Conservation (phyloP, 2,329 filamentous ascomycete species). For the Aspergillus sclerotialis region DNA sequence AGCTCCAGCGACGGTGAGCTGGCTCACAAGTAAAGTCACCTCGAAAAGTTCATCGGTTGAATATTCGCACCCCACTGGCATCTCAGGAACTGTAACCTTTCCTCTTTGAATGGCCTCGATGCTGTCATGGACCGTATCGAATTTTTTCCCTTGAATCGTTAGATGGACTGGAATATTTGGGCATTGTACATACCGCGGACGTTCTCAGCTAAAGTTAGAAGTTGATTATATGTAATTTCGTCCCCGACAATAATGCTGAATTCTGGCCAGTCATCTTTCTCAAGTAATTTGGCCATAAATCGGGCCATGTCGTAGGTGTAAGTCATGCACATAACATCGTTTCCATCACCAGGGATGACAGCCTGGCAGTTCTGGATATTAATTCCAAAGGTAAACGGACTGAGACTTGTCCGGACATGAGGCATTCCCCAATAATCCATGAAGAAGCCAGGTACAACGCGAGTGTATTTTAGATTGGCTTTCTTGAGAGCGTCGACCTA, state of each 20-base stretch:
- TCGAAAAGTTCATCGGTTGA: slow-evolving; percentile 19
- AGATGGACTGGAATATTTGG: not conserved
- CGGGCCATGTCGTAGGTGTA: slow-evolving; percentile 44
- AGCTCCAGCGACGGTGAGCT: slow-evolving; percentile 19
- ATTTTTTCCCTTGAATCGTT: slow-evolving; percentile 20
- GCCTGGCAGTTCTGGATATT: slow-evolving; percentile 41
- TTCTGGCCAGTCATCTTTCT: slow-evolving; percentile 40
- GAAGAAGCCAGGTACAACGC: slow-evolving; percentile 38
- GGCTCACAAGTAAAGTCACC: slow-evolving; percentile 19
- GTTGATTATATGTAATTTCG: slow-evolving; percentile 38
- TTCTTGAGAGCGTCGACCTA: slow-evolving; percentile 22
- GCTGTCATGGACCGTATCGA: slow-evolving; percentile 28
- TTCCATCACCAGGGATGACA: slow-evolving; percentile 44
- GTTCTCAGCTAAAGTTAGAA: slow-evolving; percentile 38
- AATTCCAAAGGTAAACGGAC: slow-evolving; percentile 35
- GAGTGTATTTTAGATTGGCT: slow-evolving; percentile 32
- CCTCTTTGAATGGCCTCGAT: slow-evolving; percentile 27
- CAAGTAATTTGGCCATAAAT: slow-evolving; percentile 38
- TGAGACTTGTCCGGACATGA: slow-evolving; percentile 31
- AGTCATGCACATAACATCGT: slow-evolving; percentile 40
- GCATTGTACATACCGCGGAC: slow-evolving; percentile 28
- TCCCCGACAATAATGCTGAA: slow-evolving; percentile 33
- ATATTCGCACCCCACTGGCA: slow-evolving; percentile 11
- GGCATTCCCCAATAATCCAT: slow-evolving; percentile 42
- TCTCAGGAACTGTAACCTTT: slow-evolving; percentile 26